Evolutionary conservation across 495 filamentous ascomycete genomes (phyloP), one percentile per base, ranked within the genome.

Genomic region (Viridothelium virens): DNA sequence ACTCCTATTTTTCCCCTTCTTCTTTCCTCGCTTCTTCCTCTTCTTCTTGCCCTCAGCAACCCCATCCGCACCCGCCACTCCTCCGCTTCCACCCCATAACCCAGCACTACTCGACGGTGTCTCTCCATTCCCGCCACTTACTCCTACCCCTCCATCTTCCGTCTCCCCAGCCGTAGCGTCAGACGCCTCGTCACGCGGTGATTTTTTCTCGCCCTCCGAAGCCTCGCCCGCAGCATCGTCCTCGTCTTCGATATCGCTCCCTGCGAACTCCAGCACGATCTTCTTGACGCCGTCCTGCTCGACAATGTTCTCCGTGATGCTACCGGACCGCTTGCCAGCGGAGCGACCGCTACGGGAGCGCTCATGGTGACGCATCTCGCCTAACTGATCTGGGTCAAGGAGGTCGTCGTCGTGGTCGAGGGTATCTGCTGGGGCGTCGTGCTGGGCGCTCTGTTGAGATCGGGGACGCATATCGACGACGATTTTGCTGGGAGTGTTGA

Each of bases 221-320:
- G 77, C 75, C 18, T 68, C 63, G 18, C 41, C 65, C n/a, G 38
- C 63, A 5, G 67, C 70, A 4, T 65, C 63, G 18, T 41, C 65
- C n/a, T 31, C 63, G 2, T 66, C 70, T 6, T 61, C 68, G 10
- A 74, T 71, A 18, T 50, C 66, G 56, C 76, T 74, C 48, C 79
- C 81, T 39, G 80, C 83, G 70, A 82, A 85, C 69, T 92, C 89
- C 11, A 96, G 83, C 10, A 96, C 86, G 11, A 94, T 85, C 77
- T 96, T 96, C 50, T 88, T 86, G 39, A 95, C 82, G 1, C 91
- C 91, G 56, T 89, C 88, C 11, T 88, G 80, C 73, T 96, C 90
- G 46, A 95, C 78, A 25, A 92, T 82, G 71, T 92, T 91, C 76
- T 96, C 91, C 0, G 91, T 93, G 71, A 96, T 96, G 75, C 88